Evolutionary conservation across 2,329 filamentous ascomycete genomes (phyloP), one percentile per base, ranked within the genome.

Genomic region (Colletotrichum eremochloae): DNA sequence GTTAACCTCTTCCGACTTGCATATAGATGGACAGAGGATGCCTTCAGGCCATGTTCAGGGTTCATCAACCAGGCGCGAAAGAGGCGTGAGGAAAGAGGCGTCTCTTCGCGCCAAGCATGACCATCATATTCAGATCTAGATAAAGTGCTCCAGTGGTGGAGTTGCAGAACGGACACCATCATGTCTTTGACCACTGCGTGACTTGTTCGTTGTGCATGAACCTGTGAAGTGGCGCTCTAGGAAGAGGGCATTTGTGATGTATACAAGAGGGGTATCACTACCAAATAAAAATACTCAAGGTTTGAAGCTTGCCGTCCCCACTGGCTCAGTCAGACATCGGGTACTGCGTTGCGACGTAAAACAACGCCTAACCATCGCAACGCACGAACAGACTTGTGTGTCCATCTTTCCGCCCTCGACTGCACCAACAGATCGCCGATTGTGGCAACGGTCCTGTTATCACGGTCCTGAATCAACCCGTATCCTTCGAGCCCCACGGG

Each of bases 401-500:
- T n/a, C n/a, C 40, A 15, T 31, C 29, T 20, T 55, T 38, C 44
- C 44, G n/a, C 31, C 18, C 38, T 20, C 18, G 18, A 52, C 50
- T 42, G 33, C 42, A 31, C 42, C 12, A 15, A 63, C 33, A 15
- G 33, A n/a, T 20, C 2, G 33, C 40, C 18, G 40, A n/a, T 9
- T 9, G 36, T n/a, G 14, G n/a, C 24, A 40, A 48, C n/a, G 31
- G 1, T 33, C 20, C 29, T 12, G 29, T n/a, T 14, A 3, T 65
- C 70, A 61, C 38, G 48, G 15, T n/a, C 70, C 44, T 15, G 14
- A 40, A 31, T 78, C 73, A 71, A 78, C 40, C 33, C 76, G 76
- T 67, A 87, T 84, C 76, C 86, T 90, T 75, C 86, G 86, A 40
- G 84, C 89, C 11, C 90, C 88, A 71, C 86, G 84, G 67, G 86